Evolutionary conservation across 2,329 filamentous ascomycete genomes (phyloP).

Genomic region (Alternaria arbusti): DNA sequence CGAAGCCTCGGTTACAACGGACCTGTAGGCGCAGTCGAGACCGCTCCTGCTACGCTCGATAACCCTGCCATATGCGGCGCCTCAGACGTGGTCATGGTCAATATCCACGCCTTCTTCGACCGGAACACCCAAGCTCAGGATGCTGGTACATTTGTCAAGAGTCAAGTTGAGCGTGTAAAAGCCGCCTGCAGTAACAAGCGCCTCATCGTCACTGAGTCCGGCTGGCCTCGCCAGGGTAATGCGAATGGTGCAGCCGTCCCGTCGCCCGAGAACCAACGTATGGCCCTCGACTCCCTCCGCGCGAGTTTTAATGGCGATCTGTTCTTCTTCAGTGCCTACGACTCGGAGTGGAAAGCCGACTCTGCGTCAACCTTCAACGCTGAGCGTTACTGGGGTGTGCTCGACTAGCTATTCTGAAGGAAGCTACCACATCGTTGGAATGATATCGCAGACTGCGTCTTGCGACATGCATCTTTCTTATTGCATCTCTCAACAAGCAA

Average conservation of each 20-base stretch:
- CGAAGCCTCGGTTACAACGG: conserved; percentile 70
- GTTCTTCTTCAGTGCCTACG: conserved; percentile 79
- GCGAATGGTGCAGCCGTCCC: conserved; percentile 74
- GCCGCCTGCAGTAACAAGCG: conserved; percentile 61
- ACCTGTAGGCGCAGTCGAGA: conserved; percentile 80
- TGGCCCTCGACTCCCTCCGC: conserved; percentile 71
- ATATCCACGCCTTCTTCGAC: conserved; percentile 87
- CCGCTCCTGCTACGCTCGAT: conserved; percentile 69
- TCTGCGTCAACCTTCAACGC: conserved; percentile 68
- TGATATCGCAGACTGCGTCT: background rate
- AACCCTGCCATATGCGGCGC: conserved; percentile 73
- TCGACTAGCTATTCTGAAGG: conserved; percentile 17
- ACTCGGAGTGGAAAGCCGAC: conserved; percentile 79
- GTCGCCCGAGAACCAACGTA: conserved; percentile 67
- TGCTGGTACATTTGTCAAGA: conserved; percentile 71
- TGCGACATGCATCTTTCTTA: background rate
- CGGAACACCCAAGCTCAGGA: conserved; percentile 62
- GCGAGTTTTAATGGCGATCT: conserved; percentile 64
- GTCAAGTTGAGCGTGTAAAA: conserved; percentile 59
- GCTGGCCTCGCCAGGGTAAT: conserved; percentile 77
- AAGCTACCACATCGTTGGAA: background rate
- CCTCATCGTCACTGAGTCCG: conserved; percentile 79
- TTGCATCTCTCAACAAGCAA: conserved; percentile 9
- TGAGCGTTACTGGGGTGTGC: conserved; percentile 76
- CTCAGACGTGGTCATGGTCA: conserved; percentile 81